Percentiles rank a stretch among this genome's conserved stretches.
These are phyloP conservation scores for Dictyostelium purpureum DNA, from an alignment of 78 protist species.

Conservation along the genomic window DNA sequence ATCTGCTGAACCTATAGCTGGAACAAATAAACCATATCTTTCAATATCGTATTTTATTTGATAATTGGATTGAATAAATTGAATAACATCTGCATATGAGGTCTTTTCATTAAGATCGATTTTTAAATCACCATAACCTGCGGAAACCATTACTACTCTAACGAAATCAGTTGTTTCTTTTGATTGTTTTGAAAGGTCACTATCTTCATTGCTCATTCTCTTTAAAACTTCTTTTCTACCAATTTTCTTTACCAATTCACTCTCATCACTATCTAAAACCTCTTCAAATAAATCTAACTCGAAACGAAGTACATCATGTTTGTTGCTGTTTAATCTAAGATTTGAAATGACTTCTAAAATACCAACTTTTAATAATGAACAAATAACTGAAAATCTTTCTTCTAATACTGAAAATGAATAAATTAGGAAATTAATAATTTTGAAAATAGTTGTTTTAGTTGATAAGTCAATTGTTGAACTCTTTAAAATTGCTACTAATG, in stretches of 20 bases:
- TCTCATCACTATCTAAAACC: constrained; percentile 31
- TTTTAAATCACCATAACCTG: constrained; percentile 38
- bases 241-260: constrained; percentile 21
- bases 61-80: constrained; percentile 17
- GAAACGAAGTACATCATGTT: not conserved
- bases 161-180: constrained; percentile 1
- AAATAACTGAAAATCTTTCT: constrained; percentile 13
- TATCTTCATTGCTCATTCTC: constrained; percentile 33
- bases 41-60: not conserved
- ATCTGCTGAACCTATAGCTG: not conserved
- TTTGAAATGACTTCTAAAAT: not conserved
- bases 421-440: constrained; percentile 6
- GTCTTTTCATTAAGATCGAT: constrained; percentile 7
- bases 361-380: constrained; percentile 12
- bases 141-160: constrained; percentile 27
- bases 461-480: not conserved
- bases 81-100: not conserved
- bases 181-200: not conserved
- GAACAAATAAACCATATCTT: constrained; percentile 18
- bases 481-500: constrained; percentile 16
- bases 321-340: not conserved
- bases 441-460: constrained; percentile 14
- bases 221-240: constrained; percentile 25
- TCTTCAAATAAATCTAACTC: constrained; percentile 39
- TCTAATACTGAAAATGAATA: constrained; percentile 10